Evolutionary conservation across 305 asterid species (phyloP).

Genomic region (Nicotiana rustica): DNA sequence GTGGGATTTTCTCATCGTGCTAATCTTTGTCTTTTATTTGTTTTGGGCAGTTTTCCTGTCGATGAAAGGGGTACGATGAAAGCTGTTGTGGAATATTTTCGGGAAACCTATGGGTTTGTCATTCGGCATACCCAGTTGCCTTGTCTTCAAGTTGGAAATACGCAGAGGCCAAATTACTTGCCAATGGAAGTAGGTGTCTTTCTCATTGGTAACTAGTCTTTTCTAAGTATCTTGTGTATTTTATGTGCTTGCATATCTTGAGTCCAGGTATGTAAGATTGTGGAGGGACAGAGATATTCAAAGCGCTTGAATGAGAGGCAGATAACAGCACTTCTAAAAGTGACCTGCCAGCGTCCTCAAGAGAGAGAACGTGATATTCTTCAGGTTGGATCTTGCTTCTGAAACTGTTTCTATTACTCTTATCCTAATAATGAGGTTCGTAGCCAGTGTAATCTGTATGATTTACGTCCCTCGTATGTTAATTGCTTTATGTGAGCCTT

Average conservation of each 20-base stretch:
- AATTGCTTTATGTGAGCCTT: neutral
- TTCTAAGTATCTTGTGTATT: neutral
- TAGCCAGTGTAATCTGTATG: neutral
- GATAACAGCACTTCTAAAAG: slow-evolving; percentile 83
- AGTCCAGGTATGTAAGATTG: slow-evolving; percentile 88
- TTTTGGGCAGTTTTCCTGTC: slow-evolving; percentile 68
- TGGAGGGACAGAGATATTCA: slow-evolving; percentile 91
- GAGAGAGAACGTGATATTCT: slow-evolving; percentile 84
- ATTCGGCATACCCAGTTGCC: slow-evolving; percentile 85
- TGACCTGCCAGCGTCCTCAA: slow-evolving; percentile 95
- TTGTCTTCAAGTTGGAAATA: slow-evolving; percentile 91
- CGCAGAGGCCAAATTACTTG: slow-evolving; percentile 80
- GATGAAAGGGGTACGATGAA: slow-evolving; percentile 85
- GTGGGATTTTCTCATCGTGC: slow-evolving; percentile 2
- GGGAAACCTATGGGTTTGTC: slow-evolving; percentile 75
- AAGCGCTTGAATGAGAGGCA: slow-evolving; percentile 91
- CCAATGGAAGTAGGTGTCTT: slow-evolving; percentile 85
- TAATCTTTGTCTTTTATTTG: slow-evolving; percentile 24
- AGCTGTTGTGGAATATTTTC: slow-evolving; percentile 79
- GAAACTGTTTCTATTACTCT: neutral
- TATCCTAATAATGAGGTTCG: slow-evolving; percentile 16
- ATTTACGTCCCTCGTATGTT: slow-evolving; percentile 22
- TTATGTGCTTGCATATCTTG: slow-evolving; percentile 27
- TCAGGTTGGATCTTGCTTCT: slow-evolving; percentile 53
- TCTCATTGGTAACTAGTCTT: slow-evolving; percentile 4